These are phyloP conservation scores for Colletotrichum australisinense DNA, from an alignment of 2,329 filamentous ascomycete genomes.

Conservation along the genomic window DNA sequence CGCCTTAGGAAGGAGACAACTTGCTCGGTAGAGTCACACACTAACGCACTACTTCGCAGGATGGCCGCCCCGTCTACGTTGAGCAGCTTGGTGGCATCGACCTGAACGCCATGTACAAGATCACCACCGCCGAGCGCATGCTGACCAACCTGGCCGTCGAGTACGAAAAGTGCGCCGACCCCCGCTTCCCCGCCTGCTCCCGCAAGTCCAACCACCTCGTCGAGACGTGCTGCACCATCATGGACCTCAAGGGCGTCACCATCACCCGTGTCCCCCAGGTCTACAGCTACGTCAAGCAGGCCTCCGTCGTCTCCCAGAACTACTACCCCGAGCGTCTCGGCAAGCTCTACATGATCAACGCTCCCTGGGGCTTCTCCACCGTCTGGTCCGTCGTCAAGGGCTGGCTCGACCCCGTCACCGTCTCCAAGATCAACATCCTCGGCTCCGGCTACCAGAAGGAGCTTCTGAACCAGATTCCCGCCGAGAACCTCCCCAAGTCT, in stretches of 20 bases:
- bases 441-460: conserved; percentile 85
- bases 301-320: conserved; percentile 93
- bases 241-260: conserved; percentile 96
- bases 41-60: conserved; percentile 61
- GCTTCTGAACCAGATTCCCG: conserved; percentile 84
- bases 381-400: conserved; percentile 90
- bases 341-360: conserved; percentile 97
- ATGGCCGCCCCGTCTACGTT: conserved; percentile 96
- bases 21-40: too few species aligned
- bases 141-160: conserved; percentile 95
- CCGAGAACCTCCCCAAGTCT: conserved; percentile 88
- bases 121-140: conserved; percentile 94
- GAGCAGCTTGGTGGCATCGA: conserved; percentile 96
- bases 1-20: neutral
- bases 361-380: conserved; percentile 91
- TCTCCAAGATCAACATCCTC: conserved; percentile 94
- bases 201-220: conserved; percentile 90
- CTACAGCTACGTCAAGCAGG: conserved; percentile 87
- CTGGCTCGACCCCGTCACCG: conserved; percentile 97
- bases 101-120: conserved; percentile 88
- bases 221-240: conserved; percentile 98
- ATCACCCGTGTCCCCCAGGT: conserved; percentile 84
- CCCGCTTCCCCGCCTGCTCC: conserved; percentile 93
- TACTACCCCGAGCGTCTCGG: conserved; percentile 98
- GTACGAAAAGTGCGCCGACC: conserved; percentile 96